phyloP scores from a whole-genome alignment of 2,329 filamentous ascomycete species.

The Bipolaris sorokiniana region DNA sequence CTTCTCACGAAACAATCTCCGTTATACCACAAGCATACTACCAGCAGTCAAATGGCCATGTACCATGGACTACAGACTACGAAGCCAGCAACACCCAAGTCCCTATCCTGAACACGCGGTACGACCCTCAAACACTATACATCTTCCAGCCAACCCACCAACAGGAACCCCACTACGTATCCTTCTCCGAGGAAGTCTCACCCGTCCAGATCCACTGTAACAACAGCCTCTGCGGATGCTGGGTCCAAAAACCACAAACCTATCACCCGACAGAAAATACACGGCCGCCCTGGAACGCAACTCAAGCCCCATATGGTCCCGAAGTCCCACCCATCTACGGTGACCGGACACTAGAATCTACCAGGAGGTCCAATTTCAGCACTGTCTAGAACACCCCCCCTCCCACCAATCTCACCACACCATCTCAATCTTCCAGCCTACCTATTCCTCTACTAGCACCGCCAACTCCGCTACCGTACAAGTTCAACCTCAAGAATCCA shows the following conservation, averaged over 20 bases:
- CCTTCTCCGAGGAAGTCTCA: background rate
- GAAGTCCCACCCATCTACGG: background rate
- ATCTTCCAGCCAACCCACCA: background rate
- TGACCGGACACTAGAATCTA: background rate
- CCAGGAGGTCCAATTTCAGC: background rate
- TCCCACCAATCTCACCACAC: too few species aligned
- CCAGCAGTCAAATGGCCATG: background rate
- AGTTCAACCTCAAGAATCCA: constrained; percentile 39
- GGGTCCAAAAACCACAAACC: background rate
- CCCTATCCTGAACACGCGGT: background rate
- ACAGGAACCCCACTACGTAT: too few species aligned
- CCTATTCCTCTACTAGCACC: constrained; percentile 27
- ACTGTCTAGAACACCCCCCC: background rate
- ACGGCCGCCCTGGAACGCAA: background rate
- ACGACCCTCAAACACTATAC: background rate
- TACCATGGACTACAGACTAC: background rate
- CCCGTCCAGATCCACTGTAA: background rate
- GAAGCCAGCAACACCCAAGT: background rate
- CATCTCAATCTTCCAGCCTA: constrained; percentile 15
- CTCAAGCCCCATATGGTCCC: background rate
- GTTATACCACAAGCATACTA: background rate
- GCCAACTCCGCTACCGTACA: constrained; percentile 30
- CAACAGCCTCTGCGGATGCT: background rate
- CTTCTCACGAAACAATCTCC: background rate
- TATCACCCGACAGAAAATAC: background rate